A percentile compares a stretch with the other conserved stretches of the same genome.
Evolutionary conservation across 2,329 filamentous ascomycete genomes (phyloP).

Genomic region (Aspergillus niger): DNA sequence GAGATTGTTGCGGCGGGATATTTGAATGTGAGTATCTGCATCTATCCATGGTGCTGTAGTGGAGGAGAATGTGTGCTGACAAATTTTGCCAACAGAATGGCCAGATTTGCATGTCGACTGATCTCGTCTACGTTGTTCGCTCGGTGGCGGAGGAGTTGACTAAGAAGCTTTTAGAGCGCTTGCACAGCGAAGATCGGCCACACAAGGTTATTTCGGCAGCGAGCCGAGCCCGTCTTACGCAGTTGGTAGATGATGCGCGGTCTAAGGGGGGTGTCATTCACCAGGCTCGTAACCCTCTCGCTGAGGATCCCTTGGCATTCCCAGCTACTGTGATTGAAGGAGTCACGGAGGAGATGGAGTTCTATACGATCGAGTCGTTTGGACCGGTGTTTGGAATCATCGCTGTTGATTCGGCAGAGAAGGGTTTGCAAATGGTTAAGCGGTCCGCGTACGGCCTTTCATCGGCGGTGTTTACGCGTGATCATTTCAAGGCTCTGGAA

Average conservation of each 20-base stretch:
- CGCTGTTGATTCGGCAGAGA: slow-evolving; percentile 24
- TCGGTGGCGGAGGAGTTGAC: neutral
- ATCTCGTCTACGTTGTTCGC: slow-evolving; percentile 62
- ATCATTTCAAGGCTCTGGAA: slow-evolving; percentile 28
- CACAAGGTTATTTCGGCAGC: slow-evolving; percentile 2
- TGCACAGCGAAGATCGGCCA: neutral
- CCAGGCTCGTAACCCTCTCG: neutral
- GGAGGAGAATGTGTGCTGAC: neutral
- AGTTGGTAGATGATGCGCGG: slow-evolving; percentile 49
- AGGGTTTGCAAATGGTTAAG: slow-evolving; percentile 27
- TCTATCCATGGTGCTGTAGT: neutral
- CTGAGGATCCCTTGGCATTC: neutral
- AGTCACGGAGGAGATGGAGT: slow-evolving; percentile 16
- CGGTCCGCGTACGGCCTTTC: slow-evolving; percentile 30
- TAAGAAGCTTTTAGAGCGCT: neutral
- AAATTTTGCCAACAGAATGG: slow-evolving; percentile 48
- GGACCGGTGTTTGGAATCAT: slow-evolving; percentile 29
- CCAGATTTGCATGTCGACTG: slow-evolving; percentile 80
- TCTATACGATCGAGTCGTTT: slow-evolving; percentile 33
- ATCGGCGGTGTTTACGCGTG: slow-evolving; percentile 29
- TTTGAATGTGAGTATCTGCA: slow-evolving; percentile 25
- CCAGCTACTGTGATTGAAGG: slow-evolving; percentile 11
- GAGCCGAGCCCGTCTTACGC: slow-evolving; percentile 17
- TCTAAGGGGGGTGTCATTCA: slow-evolving; percentile 54
- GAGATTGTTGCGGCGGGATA: slow-evolving; percentile 32